Evolutionary conservation across 192 early-diverging fungal genomes (phyloP), one percentile per base, ranked within the genome.

Genomic region (Backusella psychrophila): DNA sequence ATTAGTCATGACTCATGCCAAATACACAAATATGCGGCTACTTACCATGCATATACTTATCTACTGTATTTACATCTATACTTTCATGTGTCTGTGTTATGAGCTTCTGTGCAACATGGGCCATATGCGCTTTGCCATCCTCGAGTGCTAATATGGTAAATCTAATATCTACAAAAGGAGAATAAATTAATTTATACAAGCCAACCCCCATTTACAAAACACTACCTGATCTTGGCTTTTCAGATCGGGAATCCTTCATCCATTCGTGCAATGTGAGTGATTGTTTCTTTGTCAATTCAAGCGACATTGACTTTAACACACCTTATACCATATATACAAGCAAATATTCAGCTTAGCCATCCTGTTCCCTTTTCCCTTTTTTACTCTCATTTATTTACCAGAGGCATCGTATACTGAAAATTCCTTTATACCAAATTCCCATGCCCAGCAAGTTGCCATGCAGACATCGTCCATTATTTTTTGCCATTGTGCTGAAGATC

Each of bases 11-110:
- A 77, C 69, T 52, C 75, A 72, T 17, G 41, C 42, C 26, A 42
- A 44, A 44, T 2, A 52, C 38, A 63, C 56, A 63, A 29, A 63
- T 11, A 29, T 63, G 56, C 23, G 11, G 11, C 23, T 63, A 29
- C 56, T 53, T 81, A 87, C 87, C 85, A 77, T 85, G 81, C 70
- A 89, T 72, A 63, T 85, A 87, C 53, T 80, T 79, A 63, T 89
- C 81, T 3, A 89, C 81, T 69, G 87, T 79, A 12, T 81, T 72
- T 56, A 84, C 74, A 53, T 82, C 80, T 56, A 83, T 79, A 31
- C 26, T 41, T 23, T 69, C 75, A 15, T 29, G 53, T 12, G 38
- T 21, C 19, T 70, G 42, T 39, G 15, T 44, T 41, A 34, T 65
- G 1, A 75, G 41, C 21, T 42, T 33, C 26, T 66, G 74, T 38